Evolutionary conservation across 2,329 filamentous ascomycete genomes (phyloP), one percentile per base, ranked within the genome.

Genomic region (Alternaria arborescens): DNA sequence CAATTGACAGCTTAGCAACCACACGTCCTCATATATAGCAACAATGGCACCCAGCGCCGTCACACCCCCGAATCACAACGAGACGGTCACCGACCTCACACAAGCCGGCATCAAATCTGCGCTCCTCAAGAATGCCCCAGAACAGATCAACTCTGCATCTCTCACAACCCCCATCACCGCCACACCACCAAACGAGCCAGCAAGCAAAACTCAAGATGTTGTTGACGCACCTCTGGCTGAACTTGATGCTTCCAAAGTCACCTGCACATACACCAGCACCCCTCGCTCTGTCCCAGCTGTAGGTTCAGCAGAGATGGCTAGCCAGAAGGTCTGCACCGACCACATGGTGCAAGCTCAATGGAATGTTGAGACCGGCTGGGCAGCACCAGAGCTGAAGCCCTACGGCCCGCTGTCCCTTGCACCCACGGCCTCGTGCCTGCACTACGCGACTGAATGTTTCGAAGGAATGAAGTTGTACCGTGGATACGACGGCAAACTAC

Each of bases 371-470:
- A 75, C 80, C 20, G 93, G 93, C 70, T 97, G 93, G 93, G 84
- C 85, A 38, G 83, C 86, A 2, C 93, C 93, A 1, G 85, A 90
- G 70, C 85, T 96, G 60, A 87, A 88, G 76, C 91, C 92, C 26
- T 95, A 92, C 78, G 91, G 91, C 0, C 90, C 91, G 11, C 82
- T 97, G 54, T 85, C 85, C 64, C 87, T 97, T 72, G 90, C 92
- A 82, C 93, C 93, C 36, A 94, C 90, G 5, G 91, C 92, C 14
- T 91, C 89, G 4, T 88, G 89, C 62, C 85, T 97, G 61, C 93
- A 97, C 84, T 97, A 97, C 80, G 93, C 92, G 11, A 96, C 92
- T 48, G 91, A 94, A 80, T 96, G 93, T 79, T 97, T 96, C 81
- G 93, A 97, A 81, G 93, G 93, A 12, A 84, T 89, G 82, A 97